Base-by-base conservation (phyloP, 305 asterid species). In the Rubia tinctorum region DNA sequence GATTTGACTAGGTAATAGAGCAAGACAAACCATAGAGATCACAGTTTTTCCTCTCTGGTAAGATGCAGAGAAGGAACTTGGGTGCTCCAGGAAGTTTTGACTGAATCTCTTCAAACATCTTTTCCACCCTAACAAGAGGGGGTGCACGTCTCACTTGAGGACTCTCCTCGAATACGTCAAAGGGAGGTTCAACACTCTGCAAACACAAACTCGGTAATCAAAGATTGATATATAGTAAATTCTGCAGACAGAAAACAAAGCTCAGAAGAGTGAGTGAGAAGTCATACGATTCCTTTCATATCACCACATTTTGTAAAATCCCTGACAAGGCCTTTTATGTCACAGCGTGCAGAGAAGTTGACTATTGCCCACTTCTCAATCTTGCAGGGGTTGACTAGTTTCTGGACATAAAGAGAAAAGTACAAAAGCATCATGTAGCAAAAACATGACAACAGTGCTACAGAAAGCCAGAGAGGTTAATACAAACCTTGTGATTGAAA, bases 241-340 rank as follows among this genome's bases (percentile, higher is more conserved):
- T 42, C 69, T 14, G 67, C 11, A 39, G 23, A 11, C 23, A 14
- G 18, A 11, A 37, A 37, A 4, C 12, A 5, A 6, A 63, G 22
- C 8, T 53, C 60, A 27, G 20, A 62, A 62, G 11, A 9, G 67
- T 11, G 3, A 18, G 53, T 11, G 8, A n/a, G 64, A 56, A 39
- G 1, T 70, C 91, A 39, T 81, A 90, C 96, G 84, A 90, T 86
- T 84, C 96, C 96, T 77, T 87, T 87, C 76, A 73, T 79, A 25
- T 83, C 83, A 67, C 89, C 86, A 34, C 87, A 75, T 71, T 82
- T 87, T 20, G 82, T 80, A 74, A 90, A 73, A 76, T 85, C 87
- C 44, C 70, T 76, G 68, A 86, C 74, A 30, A 88, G 77, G 2
- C 76, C 76, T 30, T 79, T 80, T 2, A 82, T 67, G 63, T 88